Percentiles rank a stretch among this genome's conserved stretches.
phyloP scores from a whole-genome alignment of 495 filamentous ascomycete genomes.

The Neurospora sp. region DNA sequence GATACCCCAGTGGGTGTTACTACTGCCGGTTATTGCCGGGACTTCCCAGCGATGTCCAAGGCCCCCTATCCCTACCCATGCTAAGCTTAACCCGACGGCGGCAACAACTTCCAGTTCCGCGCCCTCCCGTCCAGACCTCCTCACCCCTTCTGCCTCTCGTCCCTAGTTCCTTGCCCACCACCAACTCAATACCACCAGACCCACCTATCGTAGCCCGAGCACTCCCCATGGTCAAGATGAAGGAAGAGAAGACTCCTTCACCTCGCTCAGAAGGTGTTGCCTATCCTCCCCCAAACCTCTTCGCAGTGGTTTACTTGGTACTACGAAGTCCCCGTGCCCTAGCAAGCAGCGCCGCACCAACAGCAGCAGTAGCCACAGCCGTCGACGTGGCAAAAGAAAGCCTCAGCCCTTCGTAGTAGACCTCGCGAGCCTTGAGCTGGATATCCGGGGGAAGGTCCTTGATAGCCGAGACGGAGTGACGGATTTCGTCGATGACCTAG shows the following conservation, averaged over 20 bases:
- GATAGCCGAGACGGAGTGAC: constrained; percentile 49
- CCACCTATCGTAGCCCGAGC: not conserved
- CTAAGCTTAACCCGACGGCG: not conserved
- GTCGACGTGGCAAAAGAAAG: constrained; percentile 47
- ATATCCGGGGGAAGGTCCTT: constrained; percentile 44
- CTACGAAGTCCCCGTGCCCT: constrained; percentile 36
- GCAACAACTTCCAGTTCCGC: not conserved
- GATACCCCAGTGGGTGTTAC: not conserved
- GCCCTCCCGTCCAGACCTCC: not conserved
- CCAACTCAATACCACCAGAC: not conserved
- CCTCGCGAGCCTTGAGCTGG: constrained; percentile 48
- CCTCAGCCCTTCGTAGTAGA: constrained; percentile 48
- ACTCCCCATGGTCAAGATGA: not conserved
- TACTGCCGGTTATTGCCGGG: not conserved
- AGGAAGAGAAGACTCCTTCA: not conserved
- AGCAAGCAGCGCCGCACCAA: constrained; percentile 41
- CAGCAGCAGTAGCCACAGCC: constrained; percentile 38
- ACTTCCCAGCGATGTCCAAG: not conserved
- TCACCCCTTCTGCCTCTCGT: not conserved
- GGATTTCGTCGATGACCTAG: constrained; percentile 50
- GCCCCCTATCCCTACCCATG: not conserved
- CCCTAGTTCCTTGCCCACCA: not conserved
- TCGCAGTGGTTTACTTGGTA: constrained; percentile 7
- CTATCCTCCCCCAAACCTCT: too few species aligned
- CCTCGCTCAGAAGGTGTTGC: not conserved